Evolutionary conservation across 2,329 filamentous ascomycete genomes (phyloP).

Genomic region (Phialophora macrospora): DNA sequence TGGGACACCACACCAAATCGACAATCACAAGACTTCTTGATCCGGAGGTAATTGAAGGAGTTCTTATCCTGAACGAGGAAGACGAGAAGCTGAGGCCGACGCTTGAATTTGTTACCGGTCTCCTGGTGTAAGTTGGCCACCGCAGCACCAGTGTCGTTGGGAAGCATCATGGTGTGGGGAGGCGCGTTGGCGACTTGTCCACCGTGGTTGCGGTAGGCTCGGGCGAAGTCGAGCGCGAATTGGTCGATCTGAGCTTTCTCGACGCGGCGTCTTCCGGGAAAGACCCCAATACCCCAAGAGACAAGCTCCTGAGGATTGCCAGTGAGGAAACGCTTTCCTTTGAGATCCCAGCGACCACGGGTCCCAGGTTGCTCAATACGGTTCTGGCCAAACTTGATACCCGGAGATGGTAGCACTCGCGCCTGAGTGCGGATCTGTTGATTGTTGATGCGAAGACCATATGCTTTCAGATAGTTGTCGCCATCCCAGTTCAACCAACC

Average conservation of each 20-base stretch:
- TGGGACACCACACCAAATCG: constrained; percentile 84
- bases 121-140: constrained; percentile 61
- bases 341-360: constrained; percentile 83
- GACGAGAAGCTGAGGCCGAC: constrained; percentile 75
- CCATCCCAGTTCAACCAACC: constrained; percentile 67
- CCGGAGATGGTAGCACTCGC: constrained; percentile 71
- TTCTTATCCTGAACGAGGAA: constrained; percentile 77
- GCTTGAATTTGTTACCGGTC: constrained; percentile 59
- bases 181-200: constrained; percentile 57
- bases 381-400: constrained; percentile 65
- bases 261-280: constrained; percentile 59
- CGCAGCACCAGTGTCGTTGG: constrained; percentile 57
- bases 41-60: constrained; percentile 72
- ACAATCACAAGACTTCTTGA: constrained; percentile 90
- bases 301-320: constrained; percentile 67
- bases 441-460: constrained; percentile 71
- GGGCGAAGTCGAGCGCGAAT: constrained; percentile 66
- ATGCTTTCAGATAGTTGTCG: constrained; percentile 73
- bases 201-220: constrained; percentile 66
- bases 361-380: constrained; percentile 64
- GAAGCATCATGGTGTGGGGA: constrained; percentile 53
- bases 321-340: constrained; percentile 75
- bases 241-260: constrained; percentile 53
- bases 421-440: constrained; percentile 71
- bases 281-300: constrained; percentile 75